phyloP scores from a whole-genome alignment of 805 yeast species.

The Yamadazyma insecticola region DNA sequence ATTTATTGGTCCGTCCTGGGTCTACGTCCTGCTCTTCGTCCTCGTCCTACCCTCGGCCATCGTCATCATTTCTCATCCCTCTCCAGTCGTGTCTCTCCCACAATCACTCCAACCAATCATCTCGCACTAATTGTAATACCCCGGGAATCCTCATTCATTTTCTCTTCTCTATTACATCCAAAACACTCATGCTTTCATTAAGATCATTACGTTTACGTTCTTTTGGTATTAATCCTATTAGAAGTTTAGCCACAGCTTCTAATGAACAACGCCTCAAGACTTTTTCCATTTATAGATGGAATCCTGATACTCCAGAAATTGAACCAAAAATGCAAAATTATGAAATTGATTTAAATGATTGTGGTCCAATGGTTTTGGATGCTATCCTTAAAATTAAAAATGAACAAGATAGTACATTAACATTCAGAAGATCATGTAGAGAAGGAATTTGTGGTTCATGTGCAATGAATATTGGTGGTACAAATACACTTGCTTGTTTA shows the following conservation, averaged over 20 bases:
- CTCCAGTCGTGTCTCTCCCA: no score
- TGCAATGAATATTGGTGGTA: conserved; percentile 99
- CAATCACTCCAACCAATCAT: no score
- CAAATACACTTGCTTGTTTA: conserved; percentile 94
- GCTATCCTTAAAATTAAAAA: conserved; percentile 92
- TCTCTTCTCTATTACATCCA: no score
- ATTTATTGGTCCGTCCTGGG: no score
- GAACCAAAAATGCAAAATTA: conserved; percentile 85
- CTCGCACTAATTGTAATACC: no score
- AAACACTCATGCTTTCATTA: no score
- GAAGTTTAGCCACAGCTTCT: conserved; percentile 50
- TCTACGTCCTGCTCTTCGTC: no score
- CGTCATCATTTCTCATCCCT: no score
- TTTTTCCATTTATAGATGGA: conserved; percentile 96
- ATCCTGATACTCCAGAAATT: conserved; percentile 91
- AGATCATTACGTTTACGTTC: no score
- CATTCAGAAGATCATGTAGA: conserved; percentile 97
- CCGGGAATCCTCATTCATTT: no score
- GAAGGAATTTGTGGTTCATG: conserved; percentile 99
- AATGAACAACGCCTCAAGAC: conserved; percentile 58
- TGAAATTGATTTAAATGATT: conserved; percentile 78
- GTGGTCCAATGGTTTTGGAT: conserved; percentile 98
- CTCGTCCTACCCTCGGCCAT: no score
- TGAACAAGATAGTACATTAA: conserved; percentile 93
- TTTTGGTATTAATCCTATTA: conserved; percentile 5